A percentile compares a stretch with the other conserved stretches of the same genome.
Evolutionary conservation across 306 rosid species (phyloP).

Genomic region (Pyrus pyrifolia): DNA sequence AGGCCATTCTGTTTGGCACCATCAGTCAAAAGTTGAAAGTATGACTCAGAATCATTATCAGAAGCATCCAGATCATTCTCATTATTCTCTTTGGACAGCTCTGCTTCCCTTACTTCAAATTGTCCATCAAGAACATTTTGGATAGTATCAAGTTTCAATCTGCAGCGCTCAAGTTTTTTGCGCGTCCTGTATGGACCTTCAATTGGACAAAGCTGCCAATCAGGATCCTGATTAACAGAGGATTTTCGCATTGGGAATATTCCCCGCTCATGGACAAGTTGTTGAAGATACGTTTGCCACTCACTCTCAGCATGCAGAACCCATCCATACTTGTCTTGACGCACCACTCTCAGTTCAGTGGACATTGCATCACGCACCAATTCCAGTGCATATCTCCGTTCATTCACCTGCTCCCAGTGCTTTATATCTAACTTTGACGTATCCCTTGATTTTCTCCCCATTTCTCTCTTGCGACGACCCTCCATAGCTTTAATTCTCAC

Average conservation of each 20-base stretch:
- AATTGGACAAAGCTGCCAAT: conserved; percentile 97
- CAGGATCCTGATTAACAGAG: conserved; percentile 50
- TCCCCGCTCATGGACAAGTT: conserved; percentile 96
- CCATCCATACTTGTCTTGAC: conserved; percentile 99
- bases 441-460: conserved; percentile 84
- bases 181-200: conserved; percentile 99
- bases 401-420: conserved; percentile 97
- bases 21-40: conserved; percentile 51
- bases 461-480: conserved; percentile 89
- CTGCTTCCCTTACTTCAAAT: conserved; percentile 52
- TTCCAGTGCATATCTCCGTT: conserved; percentile 89
- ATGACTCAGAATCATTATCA: conserved; percentile 49
- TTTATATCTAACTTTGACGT: conserved; percentile 67
- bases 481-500: conserved; percentile 94
- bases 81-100: conserved; percentile 39
- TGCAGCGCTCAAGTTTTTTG: conserved; percentile 87
- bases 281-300: conserved; percentile 95
- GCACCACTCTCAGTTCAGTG: conserved; percentile 92
- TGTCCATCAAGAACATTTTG: conserved; percentile 78
- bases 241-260: conserved; percentile 69
- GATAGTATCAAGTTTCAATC: conserved; percentile 67
- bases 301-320: conserved; percentile 99
- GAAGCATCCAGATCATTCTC: conserved; percentile 47
- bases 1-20: conserved; percentile 49
- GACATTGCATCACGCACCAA: conserved; percentile 92